These are phyloP conservation scores for Lophiotrema nucula DNA, from an alignment of 495 filamentous ascomycete genomes.

Conservation along the genomic window DNA sequence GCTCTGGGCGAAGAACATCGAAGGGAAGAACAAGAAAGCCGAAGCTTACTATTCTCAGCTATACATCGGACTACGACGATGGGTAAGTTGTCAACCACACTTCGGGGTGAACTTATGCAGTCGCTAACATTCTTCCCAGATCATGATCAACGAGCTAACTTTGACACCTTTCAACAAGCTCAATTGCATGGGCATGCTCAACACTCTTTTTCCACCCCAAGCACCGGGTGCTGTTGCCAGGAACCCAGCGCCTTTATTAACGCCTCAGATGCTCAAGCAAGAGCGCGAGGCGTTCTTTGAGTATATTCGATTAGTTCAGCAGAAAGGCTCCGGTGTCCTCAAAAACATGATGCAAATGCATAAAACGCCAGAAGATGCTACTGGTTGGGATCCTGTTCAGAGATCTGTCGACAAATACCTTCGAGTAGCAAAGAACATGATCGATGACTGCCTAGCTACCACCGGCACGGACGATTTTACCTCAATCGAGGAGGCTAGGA, in stretches of 20 bases:
- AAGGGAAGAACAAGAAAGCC: slow-evolving; percentile 55
- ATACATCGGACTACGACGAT: slow-evolving; percentile 67
- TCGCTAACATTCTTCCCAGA: slow-evolving; percentile 45
- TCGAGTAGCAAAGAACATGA: slow-evolving; percentile 56
- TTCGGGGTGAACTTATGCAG: too few species aligned
- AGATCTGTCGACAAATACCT: slow-evolving; percentile 63
- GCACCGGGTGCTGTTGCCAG: slow-evolving; percentile 41
- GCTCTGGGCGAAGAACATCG: slow-evolving; percentile 55
- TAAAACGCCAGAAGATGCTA: slow-evolving; percentile 49
- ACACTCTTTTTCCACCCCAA: slow-evolving; percentile 64
- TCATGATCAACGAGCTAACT: slow-evolving; percentile 68
- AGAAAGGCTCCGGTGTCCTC: slow-evolving; percentile 56
- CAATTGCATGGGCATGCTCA: slow-evolving; percentile 73
- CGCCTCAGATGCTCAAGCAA: slow-evolving; percentile 50
- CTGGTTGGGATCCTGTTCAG: slow-evolving; percentile 58
- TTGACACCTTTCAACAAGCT: slow-evolving; percentile 63
- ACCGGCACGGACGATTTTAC: slow-evolving; percentile 49
- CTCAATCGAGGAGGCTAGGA: slow-evolving; percentile 38
- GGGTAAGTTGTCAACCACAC: too few species aligned
- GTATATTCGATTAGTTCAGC: slow-evolving; percentile 61
- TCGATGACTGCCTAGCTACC: slow-evolving; percentile 58
- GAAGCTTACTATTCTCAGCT: slow-evolving; percentile 64
- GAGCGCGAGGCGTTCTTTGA: slow-evolving; percentile 67
- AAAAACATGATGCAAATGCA: slow-evolving; percentile 56
- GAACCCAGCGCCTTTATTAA: slow-evolving; percentile 56